Conservation (phyloP, 192 early-diverging fungal genomes). For the Helicostylum pulchrum region DNA sequence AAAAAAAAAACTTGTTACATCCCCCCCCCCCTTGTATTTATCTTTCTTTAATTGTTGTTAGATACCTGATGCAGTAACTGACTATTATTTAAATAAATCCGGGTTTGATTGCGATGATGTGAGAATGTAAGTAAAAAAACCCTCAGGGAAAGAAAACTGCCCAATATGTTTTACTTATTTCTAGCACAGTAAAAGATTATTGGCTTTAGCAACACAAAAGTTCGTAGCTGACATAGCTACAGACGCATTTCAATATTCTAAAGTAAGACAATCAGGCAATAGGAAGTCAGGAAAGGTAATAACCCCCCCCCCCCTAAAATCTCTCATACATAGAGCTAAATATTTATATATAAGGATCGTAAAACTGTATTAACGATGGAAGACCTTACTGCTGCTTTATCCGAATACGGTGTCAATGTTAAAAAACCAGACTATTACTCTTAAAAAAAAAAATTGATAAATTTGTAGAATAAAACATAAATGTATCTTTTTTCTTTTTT, state of each 20-base stretch:
- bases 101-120: constrained; percentile 82
- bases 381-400: constrained; percentile 83
- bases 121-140: constrained; percentile 50
- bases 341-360: constrained; percentile 54
- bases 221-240: constrained; percentile 83
- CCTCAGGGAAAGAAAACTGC: too few species aligned
- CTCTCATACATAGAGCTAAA: too few species aligned
- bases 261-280: constrained; percentile 67
- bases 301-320: too few species aligned
- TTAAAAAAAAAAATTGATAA: constrained; percentile 27
- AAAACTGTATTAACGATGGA: constrained; percentile 92
- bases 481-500: not conserved
- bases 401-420: constrained; percentile 92
- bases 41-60: constrained; percentile 23
- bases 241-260: constrained; percentile 81
- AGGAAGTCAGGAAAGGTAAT: constrained; percentile 40
- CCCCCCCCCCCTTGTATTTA: not conserved
- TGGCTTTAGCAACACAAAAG: constrained; percentile 83
- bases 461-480: not conserved
- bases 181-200: constrained; percentile 61
- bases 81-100: constrained; percentile 79
- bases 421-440: constrained; percentile 94
- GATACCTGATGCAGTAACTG: constrained; percentile 92
- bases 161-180: not conserved
- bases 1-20: not conserved